These are phyloP conservation scores for Phytophthora cactorum DNA, from an alignment of 352 stramenopile species.

Conservation along the genomic window DNA sequence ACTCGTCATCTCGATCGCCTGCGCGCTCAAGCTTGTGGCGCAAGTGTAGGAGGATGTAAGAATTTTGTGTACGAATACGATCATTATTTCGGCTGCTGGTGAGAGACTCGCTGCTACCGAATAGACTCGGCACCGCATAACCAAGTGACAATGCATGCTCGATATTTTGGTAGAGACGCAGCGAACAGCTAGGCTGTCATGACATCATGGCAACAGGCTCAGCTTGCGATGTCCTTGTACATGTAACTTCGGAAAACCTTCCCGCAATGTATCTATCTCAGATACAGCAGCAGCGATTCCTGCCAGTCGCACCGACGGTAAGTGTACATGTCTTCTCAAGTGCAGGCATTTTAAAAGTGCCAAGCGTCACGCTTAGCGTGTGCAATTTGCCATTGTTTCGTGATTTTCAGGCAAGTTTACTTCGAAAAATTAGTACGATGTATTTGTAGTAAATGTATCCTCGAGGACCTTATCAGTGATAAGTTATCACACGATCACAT, in stretches of 20 bases:
- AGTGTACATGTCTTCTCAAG: too few species aligned
- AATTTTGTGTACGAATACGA: constrained; percentile 34
- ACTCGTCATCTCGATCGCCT: constrained; percentile 28
- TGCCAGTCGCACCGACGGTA: too few species aligned
- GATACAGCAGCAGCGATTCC: too few species aligned
- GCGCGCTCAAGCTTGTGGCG: constrained; percentile 21
- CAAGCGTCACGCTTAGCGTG: too few species aligned
- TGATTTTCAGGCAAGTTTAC: too few species aligned
- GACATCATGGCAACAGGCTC: not conserved
- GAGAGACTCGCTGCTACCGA: constrained; percentile 4
- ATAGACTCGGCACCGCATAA: constrained; percentile 22
- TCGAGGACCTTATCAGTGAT: too few species aligned
- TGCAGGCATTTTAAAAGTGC: too few species aligned
- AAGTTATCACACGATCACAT: constrained; percentile 28
- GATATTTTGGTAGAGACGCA: constrained; percentile 15
- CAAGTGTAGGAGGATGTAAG: constrained; percentile 31
- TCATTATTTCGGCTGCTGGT: constrained; percentile 23
- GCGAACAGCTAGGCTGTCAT: not conserved
- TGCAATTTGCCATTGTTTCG: too few species aligned
- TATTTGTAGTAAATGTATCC: too few species aligned
- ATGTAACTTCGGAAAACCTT: not conserved
- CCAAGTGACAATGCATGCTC: constrained; percentile 19
- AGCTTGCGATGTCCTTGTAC: not conserved
- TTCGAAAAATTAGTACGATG: too few species aligned
- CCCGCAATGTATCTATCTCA: constrained; percentile 1